Conservation (phyloP, 202 grass and related monocot genomes). For the Tripidium arundinaceum region DNA sequence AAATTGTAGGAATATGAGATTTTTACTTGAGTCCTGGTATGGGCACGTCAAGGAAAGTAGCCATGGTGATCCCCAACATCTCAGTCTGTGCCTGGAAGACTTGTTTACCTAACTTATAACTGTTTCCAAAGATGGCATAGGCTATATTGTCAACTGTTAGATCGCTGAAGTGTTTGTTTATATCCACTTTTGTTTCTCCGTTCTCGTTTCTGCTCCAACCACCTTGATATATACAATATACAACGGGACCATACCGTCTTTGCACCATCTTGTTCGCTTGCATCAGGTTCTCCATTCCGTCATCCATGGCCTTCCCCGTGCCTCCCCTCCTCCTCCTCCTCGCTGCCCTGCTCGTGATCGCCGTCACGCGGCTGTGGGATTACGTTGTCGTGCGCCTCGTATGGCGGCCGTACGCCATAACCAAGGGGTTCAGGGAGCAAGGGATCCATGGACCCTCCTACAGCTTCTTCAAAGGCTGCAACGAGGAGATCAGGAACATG, state of each 20-base stretch:
- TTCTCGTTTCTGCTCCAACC: not conserved
- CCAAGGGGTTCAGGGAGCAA: slow-evolving; percentile 37
- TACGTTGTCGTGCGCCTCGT: slow-evolving; percentile 13
- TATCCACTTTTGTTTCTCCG: slow-evolving; percentile 30
- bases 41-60: slow-evolving; percentile 15
- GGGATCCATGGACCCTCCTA: slow-evolving; percentile 42
- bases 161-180: slow-evolving; percentile 29
- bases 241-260: too few relatives aligned
- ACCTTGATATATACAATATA: too few relatives aligned
- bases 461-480: slow-evolving; percentile 43
- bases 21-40: slow-evolving; percentile 54
- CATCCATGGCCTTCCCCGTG: too few relatives aligned
- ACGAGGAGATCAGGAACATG: slow-evolving; percentile 32
- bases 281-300: too few relatives aligned
- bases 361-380: slow-evolving; percentile 23
- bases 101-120: slow-evolving; percentile 39
- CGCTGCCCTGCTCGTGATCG: slow-evolving; percentile 11
- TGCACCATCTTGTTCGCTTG: too few relatives aligned
- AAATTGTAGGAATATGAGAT: not conserved
- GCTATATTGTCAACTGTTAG: slow-evolving; percentile 51
- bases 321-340: not conserved
- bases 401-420: slow-evolving; percentile 43
- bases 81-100: slow-evolving; percentile 37
- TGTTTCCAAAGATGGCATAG: slow-evolving; percentile 45
- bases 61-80: slow-evolving; percentile 14